These are phyloP conservation scores for Suillus subalutaceus DNA, from an alignment of 768 basidiomycete species.

Conservation along the genomic window DNA sequence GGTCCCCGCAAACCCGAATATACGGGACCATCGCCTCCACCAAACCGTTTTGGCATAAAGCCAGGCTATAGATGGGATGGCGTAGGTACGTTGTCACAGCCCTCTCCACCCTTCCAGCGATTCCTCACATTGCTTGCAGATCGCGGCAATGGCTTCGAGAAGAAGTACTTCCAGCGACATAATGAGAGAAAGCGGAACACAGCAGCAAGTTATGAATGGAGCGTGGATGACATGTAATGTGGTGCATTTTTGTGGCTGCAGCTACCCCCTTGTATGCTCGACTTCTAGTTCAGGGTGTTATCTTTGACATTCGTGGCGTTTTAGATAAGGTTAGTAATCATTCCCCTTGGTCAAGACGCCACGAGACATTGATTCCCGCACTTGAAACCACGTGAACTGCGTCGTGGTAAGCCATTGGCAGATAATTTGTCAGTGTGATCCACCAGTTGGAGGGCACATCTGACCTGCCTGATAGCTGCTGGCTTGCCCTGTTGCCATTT, in stretches of 20 bases:
- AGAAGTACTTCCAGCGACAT: constrained; percentile 82
- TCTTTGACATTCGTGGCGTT: background rate
- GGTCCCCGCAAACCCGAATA: constrained; percentile 86
- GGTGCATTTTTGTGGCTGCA: constrained; percentile 4
- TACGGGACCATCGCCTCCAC: constrained; percentile 83
- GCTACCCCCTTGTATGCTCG: background rate
- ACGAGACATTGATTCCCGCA: constrained; percentile 8
- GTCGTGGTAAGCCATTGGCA: background rate
- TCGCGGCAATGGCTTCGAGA: constrained; percentile 92
- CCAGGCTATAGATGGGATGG: constrained; percentile 99
- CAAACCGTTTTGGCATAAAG: constrained; percentile 93
- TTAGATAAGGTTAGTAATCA: constrained; percentile 7
- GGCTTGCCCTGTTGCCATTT: background rate
- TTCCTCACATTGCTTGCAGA: constrained; percentile 47
- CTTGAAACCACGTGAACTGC: constrained; percentile 3
- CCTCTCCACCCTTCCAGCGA: constrained; percentile 6
- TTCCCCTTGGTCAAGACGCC: background rate
- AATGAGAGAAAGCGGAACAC: constrained; percentile 76
- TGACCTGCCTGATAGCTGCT: background rate
- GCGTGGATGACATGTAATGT: constrained; percentile 88
- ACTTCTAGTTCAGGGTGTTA: background rate
- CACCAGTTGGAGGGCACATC: background rate
- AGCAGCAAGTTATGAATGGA: constrained; percentile 80
- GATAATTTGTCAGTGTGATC: background rate
- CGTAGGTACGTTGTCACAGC: constrained; percentile 64